phyloP scores from a whole-genome alignment of 805 yeast genomes.

The Cyberlindnera nakhonratchasimensis region DNA sequence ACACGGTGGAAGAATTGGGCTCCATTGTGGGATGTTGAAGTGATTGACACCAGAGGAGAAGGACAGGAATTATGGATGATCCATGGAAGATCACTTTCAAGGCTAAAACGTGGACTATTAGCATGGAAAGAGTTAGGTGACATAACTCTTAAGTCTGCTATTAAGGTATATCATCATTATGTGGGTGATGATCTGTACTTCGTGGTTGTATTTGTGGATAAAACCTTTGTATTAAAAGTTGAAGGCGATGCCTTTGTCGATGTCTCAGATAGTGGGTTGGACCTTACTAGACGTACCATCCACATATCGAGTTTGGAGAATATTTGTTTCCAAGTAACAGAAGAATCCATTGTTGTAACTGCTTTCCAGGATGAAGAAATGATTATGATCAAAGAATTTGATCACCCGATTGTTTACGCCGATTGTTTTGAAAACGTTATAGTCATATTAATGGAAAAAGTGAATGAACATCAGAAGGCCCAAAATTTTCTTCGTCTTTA shows the following conservation, averaged over 20 bases:
- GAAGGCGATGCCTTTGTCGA: slow-evolving; percentile 29
- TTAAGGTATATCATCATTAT: slow-evolving; percentile 17
- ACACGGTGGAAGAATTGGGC: slow-evolving; percentile 44
- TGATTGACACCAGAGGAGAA: slow-evolving; percentile 27
- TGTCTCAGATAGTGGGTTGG: slow-evolving; percentile 21
- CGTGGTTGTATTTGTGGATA: slow-evolving; percentile 38
- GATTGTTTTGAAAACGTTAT: slow-evolving; percentile 20
- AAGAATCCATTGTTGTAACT: slow-evolving; percentile 20
- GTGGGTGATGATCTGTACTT: slow-evolving; percentile 26
- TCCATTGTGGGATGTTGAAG: slow-evolving; percentile 40
- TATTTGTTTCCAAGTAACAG: slow-evolving; percentile 26
- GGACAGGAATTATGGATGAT: slow-evolving; percentile 39
- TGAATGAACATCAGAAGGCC: not conserved
- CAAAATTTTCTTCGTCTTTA: not conserved
- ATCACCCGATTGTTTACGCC: slow-evolving; percentile 15
- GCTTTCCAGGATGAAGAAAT: slow-evolving; percentile 15
- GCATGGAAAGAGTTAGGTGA: slow-evolving; percentile 21
- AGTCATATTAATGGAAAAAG: slow-evolving; percentile 11
- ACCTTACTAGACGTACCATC: slow-evolving; percentile 15
- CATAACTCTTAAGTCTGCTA: slow-evolving; percentile 16
- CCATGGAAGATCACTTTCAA: slow-evolving; percentile 22
- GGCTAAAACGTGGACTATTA: slow-evolving; percentile 17
- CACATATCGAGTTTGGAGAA: slow-evolving; percentile 15
- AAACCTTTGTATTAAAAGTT: slow-evolving; percentile 35
- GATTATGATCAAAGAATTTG: slow-evolving; percentile 6